A percentile compares a stretch with the other conserved stretches of the same genome.
Evolutionary conservation across 164 flowering plant genomes (phyloP).

Genomic region (Piper longum): DNA sequence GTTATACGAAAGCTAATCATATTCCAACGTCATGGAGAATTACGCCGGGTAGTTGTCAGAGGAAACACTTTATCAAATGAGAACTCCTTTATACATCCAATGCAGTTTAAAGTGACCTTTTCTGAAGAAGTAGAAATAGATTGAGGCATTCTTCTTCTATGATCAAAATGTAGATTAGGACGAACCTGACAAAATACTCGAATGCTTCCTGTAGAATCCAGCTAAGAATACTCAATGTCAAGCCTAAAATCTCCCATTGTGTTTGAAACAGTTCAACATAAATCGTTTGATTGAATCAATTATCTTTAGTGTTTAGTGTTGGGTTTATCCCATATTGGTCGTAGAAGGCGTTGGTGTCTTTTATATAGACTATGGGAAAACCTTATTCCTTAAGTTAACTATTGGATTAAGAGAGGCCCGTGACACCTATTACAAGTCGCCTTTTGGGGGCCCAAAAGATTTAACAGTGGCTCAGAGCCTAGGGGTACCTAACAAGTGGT

Average conservation of each 20-base stretch:
- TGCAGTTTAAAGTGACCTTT: conserved; percentile 32
- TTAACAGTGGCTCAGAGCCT: too few relatives aligned
- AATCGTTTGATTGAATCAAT: neutral
- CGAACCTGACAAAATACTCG: conserved; percentile 70
- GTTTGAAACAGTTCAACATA: neutral
- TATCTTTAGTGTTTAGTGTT: conserved; percentile 72
- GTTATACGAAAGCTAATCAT: neutral
- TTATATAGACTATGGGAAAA: too few relatives aligned
- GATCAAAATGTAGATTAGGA: conserved; percentile 27
- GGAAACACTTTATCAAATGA: conserved; percentile 56
- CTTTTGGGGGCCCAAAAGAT: too few relatives aligned
- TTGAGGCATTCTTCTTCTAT: conserved; percentile 21
- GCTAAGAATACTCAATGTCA: neutral
- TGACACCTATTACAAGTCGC: too few relatives aligned
- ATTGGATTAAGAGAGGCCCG: too few relatives aligned
- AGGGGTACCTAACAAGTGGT: too few relatives aligned
- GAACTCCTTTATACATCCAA: conserved; percentile 43
- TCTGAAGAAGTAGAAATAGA: conserved; percentile 37
- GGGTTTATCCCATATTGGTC: too few relatives aligned
- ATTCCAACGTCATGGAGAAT: conserved; percentile 5
- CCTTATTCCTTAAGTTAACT: too few relatives aligned
- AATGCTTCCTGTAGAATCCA: conserved; percentile 43
- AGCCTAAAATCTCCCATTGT: neutral
- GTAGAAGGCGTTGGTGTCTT: too few relatives aligned
- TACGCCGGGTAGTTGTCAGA: conserved; percentile 55